phyloP scores from a whole-genome alignment of 495 filamentous ascomycete species.

The Penicillium mononematosum region DNA sequence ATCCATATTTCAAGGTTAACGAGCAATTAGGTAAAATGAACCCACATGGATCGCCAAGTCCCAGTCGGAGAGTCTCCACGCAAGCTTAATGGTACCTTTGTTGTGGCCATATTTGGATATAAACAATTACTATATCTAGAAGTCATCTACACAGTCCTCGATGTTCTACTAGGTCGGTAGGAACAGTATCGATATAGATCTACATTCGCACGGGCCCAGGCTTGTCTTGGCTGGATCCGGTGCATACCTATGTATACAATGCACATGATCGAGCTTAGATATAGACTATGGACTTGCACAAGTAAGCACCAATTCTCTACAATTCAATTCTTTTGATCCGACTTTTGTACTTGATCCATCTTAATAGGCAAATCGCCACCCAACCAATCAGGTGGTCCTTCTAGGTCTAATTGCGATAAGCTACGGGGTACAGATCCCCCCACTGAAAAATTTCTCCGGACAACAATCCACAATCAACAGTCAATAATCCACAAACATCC shows the following conservation, averaged over 20 bases:
- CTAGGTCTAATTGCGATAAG: constrained; percentile 8
- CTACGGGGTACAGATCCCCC: constrained; percentile 3
- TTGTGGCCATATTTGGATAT: neutral
- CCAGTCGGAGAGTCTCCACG: neutral
- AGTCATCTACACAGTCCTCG: neutral
- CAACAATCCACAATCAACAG: neutral
- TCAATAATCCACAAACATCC: neutral
- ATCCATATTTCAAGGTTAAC: neutral
- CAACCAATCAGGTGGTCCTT: constrained; percentile 9
- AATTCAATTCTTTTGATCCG: neutral
- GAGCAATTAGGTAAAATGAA: constrained; percentile 3
- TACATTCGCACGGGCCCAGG: constrained; percentile 6
- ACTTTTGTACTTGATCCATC: neutral
- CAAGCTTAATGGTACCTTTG: neutral
- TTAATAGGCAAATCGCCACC: constrained; percentile 1
- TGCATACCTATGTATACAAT: neutral
- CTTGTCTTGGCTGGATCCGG: constrained; percentile 3
- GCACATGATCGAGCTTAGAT: neutral
- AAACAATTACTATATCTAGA: neutral
- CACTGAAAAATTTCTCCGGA: constrained; percentile 6
- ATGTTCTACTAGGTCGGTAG: neutral
- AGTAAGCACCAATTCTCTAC: neutral
- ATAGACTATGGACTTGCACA: neutral
- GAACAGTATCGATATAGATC: neutral
- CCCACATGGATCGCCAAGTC: constrained; percentile 7